Base-by-base conservation (phyloP, 495 filamentous ascomycete species). In the Evernia prunastri region DNA sequence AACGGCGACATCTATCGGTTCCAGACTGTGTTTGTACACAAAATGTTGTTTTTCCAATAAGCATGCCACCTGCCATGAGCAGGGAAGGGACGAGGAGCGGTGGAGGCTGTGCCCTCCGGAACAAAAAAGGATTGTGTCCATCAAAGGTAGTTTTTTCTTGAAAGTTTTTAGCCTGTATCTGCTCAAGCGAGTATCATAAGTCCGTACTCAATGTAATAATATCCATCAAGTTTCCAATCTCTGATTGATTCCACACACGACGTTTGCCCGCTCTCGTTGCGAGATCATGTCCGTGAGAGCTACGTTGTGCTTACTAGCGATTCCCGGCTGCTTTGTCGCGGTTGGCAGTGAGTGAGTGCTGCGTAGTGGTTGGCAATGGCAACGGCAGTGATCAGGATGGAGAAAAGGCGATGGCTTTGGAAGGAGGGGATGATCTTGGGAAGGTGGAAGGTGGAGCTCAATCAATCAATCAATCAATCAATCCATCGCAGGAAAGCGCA, bases 201-300 rank as follows among this genome's bases (percentile, higher is more conserved):
- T 39, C 10, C 10, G 47, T 51, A 49, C n/a, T n/a, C n/a, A n/a
- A n/a, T 49, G 45, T 49, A 49, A 51, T 51, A 51, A n/a, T n/a
- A n/a, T n/a, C n/a, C n/a, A n/a, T n/a, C n/a, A n/a, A n/a, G n/a
- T n/a, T n/a, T n/a, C 47, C 47, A 51, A 51, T 29, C 23, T 51
- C 47, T 29, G 23, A 15, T 51, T 11, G 47, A 51, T 29, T 51
- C 23, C 23, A 51, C 3, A 51, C 23, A 51, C 3, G 29, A 15
- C 12, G 5, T 5, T 27, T 23, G 23, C 45, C 13, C 23, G 45
- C 23, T 12, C 45, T 51, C 47, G 8, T 1, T 29, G 47, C 29
- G 47, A 29, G 11, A 2, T 45, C 20, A 9, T 9, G 20, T 45
- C 20, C 20, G 23, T 27, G 45, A 25, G 45, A 49, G 10, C 13